phyloP scores from a whole-genome alignment of 306 rosid genomes.

The Rosa multiflora region DNA sequence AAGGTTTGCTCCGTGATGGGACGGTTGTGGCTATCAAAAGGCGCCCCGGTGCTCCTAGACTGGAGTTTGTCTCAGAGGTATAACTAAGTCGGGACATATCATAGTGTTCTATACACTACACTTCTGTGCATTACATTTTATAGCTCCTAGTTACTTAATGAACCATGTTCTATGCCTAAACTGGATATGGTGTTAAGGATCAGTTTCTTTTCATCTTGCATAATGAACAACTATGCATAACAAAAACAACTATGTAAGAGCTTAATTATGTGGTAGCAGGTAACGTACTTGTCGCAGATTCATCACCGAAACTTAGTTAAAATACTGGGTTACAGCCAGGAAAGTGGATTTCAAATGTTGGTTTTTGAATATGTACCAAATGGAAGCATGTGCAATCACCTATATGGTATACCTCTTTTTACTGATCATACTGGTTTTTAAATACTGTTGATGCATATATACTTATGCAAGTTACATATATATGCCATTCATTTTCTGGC shows the following conservation, averaged over 20 bases:
- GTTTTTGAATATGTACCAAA: conserved; percentile 45
- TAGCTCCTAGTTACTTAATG: conserved; percentile 1
- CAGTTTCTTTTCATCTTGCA: not conserved
- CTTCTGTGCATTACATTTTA: conserved; percentile 8
- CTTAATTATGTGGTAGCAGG: conserved; percentile 29
- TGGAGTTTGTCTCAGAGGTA: conserved; percentile 43
- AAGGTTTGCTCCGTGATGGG: conserved; percentile 44
- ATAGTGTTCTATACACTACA: not conserved
- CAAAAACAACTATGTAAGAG: not conserved
- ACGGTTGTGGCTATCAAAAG: conserved; percentile 46
- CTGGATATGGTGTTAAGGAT: not conserved
- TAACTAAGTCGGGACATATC: conserved; percentile 11
- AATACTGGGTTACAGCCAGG: conserved; percentile 50
- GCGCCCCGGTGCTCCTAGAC: conserved; percentile 38
- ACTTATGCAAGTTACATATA: not conserved
- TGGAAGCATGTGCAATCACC: conserved; percentile 44
- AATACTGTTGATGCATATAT: not conserved
- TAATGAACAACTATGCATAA: not conserved
- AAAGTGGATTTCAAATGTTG: conserved; percentile 47
- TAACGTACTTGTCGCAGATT: conserved; percentile 37
- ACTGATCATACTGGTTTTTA: not conserved
- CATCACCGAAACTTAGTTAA: conserved; percentile 42
- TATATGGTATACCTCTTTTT: conserved; percentile 35
- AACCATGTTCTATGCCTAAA: not conserved
- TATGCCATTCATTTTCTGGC: conserved; percentile 8